These are phyloP conservation scores for Erysimum cheiri DNA, from an alignment of 441 rosid species.

Conservation along the genomic window DNA sequence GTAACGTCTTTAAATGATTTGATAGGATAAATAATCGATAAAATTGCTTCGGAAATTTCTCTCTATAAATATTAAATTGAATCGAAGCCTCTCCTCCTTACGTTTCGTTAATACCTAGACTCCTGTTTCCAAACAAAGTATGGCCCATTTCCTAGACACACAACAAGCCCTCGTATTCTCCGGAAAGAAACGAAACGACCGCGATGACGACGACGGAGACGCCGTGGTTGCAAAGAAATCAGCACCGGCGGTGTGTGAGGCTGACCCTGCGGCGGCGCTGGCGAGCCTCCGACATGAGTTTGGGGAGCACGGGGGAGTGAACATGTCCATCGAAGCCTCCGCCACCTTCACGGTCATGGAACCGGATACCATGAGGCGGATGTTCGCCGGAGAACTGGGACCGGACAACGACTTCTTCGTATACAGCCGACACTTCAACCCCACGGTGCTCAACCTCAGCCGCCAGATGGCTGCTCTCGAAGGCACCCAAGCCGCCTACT, in stretches of 20 bases:
- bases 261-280: conserved; percentile 78
- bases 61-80: too few species aligned
- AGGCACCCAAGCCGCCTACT: conserved; percentile 94
- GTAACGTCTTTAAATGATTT: not conserved
- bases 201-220: conserved; percentile 51
- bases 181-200: conserved; percentile 59
- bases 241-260: conserved; percentile 45
- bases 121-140: conserved; percentile 33
- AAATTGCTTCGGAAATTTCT: not conserved
- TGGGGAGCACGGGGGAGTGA: conserved; percentile 96
- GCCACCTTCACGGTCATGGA: conserved; percentile 99
- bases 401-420: conserved; percentile 91
- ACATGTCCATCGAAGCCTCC: conserved; percentile 99
- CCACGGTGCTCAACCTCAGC: conserved; percentile 86
- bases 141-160: conserved; percentile 57
- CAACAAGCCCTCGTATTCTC: conserved; percentile 43
- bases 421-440: conserved; percentile 93
- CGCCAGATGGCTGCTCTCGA: conserved; percentile 99
- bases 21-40: not conserved
- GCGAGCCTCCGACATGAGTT: conserved; percentile 88
- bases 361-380: conserved; percentile 89
- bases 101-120: conserved; percentile 18
- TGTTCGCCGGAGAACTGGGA: conserved; percentile 92
- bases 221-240: conserved; percentile 58
- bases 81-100: conserved; percentile 13